Evolutionary conservation across 805 yeast species (phyloP).

Genomic region (Cyberlindnera japonica): DNA sequence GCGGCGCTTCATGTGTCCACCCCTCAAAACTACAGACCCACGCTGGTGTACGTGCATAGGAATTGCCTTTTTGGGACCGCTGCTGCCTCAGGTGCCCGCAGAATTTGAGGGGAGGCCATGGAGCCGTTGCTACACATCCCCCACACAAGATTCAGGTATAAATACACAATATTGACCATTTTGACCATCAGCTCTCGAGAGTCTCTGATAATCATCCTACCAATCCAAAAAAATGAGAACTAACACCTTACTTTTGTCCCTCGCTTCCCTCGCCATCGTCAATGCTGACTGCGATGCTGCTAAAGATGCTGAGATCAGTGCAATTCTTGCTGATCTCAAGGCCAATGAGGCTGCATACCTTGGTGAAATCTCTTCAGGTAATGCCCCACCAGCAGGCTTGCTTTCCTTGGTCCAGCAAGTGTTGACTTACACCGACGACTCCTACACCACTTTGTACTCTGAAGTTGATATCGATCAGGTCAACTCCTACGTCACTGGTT

Average conservation of each 20-base stretch:
- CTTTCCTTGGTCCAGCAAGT: constrained; percentile 25
- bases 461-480: constrained; percentile 25
- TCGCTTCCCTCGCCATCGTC: background rate
- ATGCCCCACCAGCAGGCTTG: constrained; percentile 27
- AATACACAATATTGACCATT: too few species aligned
- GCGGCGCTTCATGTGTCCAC: too few species aligned
- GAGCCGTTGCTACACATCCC: too few species aligned
- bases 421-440: constrained; percentile 30
- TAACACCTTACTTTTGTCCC: background rate
- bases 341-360: constrained; percentile 16
- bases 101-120: too few species aligned
- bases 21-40: too few species aligned
- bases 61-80: too few species aligned
- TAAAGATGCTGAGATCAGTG: constrained; percentile 6
- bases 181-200: too few species aligned
- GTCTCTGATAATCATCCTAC: too few species aligned
- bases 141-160: too few species aligned
- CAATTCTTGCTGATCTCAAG: constrained; percentile 14
- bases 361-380: constrained; percentile 14
- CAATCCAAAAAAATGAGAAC: too few species aligned
- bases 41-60: too few species aligned
- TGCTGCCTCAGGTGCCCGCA: too few species aligned
- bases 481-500: constrained; percentile 25
- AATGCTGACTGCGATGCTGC: constrained; percentile 29
- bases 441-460: constrained; percentile 29